Evolutionary conservation across 345 rosid species (phyloP), one percentile per base, ranked within the genome.

Genomic region (Gossypium turneri): DNA sequence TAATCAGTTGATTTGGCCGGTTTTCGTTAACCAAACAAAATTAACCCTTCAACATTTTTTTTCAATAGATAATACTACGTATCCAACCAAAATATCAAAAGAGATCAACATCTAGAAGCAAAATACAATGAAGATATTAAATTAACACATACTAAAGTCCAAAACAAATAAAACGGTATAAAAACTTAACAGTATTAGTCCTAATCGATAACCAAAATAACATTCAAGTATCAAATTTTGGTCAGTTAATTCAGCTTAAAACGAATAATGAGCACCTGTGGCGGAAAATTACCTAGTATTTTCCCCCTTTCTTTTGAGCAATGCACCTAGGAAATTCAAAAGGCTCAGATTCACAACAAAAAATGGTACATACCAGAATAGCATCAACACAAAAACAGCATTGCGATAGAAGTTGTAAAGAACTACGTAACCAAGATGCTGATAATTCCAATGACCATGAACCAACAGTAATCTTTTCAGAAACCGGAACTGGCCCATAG

Each of bases 401-500:
- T 91, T 91, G 9, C 93, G 89, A 79, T 91, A 88, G 86, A 91
- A 91, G 85, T 91, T 91, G 89, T 91, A 91, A 8, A 91, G 83
- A 78, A 89, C 83, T 69, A 91, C 81, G 79, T 89, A 89, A 67
- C 88, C 93, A 70, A 91, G 71, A 29, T 93, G 89, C 76, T 89
- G 97, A 79, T 91, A 91, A 82, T 91, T 91, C 93, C 93, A 89
- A 83, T 91, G 97, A 72, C 97, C 93, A 79, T 91, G 97, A 70
- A 91, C 97, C 75, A 91, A 80, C 69, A 91, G 90, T 69, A 91
- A 75, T 84, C 90, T 83, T 77, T 84, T 88, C 63, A 89, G 79
- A 84, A 91, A 91, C 73, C 76, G 89, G 76, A 91, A 91, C 79
- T 91, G 93, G 38, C 97, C 97, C 97, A 91, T 91, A 17, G 97